Percentiles rank a stretch among this genome's conserved stretches.
These are phyloP conservation scores for Omphalea diandra DNA, from an alignment of 441 rosid species.

Conservation along the genomic window DNA sequence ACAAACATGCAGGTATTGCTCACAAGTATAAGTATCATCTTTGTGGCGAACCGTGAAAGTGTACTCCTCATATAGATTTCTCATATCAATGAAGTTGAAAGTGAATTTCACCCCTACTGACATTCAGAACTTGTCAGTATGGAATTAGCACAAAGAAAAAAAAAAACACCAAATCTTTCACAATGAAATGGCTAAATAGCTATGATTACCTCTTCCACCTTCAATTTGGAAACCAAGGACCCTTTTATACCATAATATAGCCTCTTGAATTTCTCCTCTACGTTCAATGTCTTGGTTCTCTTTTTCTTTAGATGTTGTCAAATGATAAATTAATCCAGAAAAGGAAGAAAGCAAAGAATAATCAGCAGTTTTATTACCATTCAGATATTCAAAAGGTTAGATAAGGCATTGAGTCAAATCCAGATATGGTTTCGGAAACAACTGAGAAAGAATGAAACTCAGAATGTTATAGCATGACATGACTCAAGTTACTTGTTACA, in stretches of 20 bases:
- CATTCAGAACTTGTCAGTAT: constrained; percentile 24
- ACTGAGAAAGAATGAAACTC: neutral
- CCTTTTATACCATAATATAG: constrained; percentile 72
- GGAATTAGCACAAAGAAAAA: constrained; percentile 14
- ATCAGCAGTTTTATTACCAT: neutral
- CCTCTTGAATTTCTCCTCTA: constrained; percentile 51
- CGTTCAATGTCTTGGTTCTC: constrained; percentile 37
- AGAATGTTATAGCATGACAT: neutral
- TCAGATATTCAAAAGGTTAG: neutral
- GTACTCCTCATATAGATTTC: constrained; percentile 49
- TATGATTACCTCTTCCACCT: constrained; percentile 70
- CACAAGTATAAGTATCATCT: constrained; percentile 64
- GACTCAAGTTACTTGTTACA: too few species aligned
- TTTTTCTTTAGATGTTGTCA: constrained; percentile 44
- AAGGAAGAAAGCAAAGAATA: neutral
- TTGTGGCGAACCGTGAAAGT: constrained; percentile 65
- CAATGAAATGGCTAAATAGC: neutral
- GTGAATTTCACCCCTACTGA: constrained; percentile 74
- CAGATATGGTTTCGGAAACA: neutral
- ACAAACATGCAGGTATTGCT: constrained; percentile 25
- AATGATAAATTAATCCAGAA: too few species aligned
- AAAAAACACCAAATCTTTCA: neutral
- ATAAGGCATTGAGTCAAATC: neutral
- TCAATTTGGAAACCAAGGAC: constrained; percentile 75
- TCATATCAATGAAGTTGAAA: constrained; percentile 50